Percentiles rank a stretch among this genome's conserved stretches.
Evolutionary conservation across 192 early-diverging fungal genomes (phyloP).

Genomic region (Umbelopsis ramanniana): DNA sequence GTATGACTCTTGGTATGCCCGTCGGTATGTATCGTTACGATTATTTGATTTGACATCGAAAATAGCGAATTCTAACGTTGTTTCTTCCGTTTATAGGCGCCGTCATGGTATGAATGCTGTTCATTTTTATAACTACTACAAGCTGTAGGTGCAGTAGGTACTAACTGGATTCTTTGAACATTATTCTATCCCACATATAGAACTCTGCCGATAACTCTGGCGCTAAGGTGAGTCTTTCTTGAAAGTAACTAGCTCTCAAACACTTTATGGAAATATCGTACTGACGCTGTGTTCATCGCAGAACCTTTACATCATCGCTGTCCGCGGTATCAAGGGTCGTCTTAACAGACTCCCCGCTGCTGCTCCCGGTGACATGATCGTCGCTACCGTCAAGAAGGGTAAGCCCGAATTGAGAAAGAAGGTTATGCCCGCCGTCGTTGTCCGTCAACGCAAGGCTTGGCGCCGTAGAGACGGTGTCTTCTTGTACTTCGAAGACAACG

Average conservation of each 20-base stretch:
- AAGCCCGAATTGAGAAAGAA: conserved; percentile 99
- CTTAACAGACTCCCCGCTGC: conserved; percentile 97
- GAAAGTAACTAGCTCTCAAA: too few species aligned
- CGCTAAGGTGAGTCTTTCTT: conserved; percentile 65
- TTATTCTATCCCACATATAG: conserved; percentile 50
- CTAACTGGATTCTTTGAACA: too few species aligned
- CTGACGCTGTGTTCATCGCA: too few species aligned
- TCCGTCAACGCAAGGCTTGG: conserved; percentile 99
- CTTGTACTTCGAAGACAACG: conserved; percentile 99
- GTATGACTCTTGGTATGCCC: conserved; percentile 98
- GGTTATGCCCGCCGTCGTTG: conserved; percentile 98
- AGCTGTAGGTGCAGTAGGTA: too few species aligned
- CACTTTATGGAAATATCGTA: too few species aligned
- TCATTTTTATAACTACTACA: too few species aligned
- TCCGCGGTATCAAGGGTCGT: conserved; percentile 93
- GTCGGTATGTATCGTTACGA: conserved; percentile 39
- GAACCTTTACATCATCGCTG: conserved; percentile 99
- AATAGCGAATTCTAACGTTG: not conserved
- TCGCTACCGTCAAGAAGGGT: conserved; percentile 99
- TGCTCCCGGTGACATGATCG: conserved; percentile 99
- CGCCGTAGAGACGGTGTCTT: conserved; percentile 98
- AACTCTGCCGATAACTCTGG: conserved; percentile 99
- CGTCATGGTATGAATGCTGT: conserved; percentile 44
- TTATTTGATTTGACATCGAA: not conserved
- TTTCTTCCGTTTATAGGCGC: conserved; percentile 50